phyloP scores from a whole-genome alignment of 768 basidiomycete species.

The Hericium coralloides region DNA sequence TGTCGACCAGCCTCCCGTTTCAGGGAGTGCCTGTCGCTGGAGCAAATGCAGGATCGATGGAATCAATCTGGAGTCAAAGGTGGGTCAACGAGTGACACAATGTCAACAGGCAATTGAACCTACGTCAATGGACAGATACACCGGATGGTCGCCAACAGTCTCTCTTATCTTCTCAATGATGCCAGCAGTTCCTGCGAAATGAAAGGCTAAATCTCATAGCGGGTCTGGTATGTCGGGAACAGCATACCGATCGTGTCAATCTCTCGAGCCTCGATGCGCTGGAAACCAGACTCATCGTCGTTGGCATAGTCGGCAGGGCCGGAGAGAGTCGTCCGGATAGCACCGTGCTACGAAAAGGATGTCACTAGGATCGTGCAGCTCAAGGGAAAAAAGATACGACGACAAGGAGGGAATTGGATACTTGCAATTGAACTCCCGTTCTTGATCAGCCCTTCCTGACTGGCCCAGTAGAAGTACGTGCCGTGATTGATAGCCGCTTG shows the following conservation, averaged over 20 bases:
- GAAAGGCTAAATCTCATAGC: background rate
- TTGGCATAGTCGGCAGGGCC: constrained; percentile 70
- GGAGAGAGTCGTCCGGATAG: constrained; percentile 77
- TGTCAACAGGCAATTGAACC: constrained; percentile 16
- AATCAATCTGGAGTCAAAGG: constrained; percentile 47
- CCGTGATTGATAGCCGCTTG: constrained; percentile 80
- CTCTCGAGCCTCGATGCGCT: constrained; percentile 76
- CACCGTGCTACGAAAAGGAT: constrained; percentile 56
- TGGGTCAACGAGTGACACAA: background rate
- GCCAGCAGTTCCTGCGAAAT: constrained; percentile 50
- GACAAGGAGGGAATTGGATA: constrained; percentile 29
- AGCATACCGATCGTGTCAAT: constrained; percentile 66
- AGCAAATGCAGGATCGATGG: constrained; percentile 74
- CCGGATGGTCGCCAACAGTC: constrained; percentile 65
- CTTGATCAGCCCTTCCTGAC: constrained; percentile 69
- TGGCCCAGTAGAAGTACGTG: constrained; percentile 87
- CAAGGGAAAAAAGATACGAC: constrained; percentile 14
- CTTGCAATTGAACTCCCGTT: constrained; percentile 81
- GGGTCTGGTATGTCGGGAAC: background rate
- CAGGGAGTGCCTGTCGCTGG: constrained; percentile 82
- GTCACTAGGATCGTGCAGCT: constrained; percentile 70
- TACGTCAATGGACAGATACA: constrained; percentile 75
- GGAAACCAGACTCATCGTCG: constrained; percentile 72
- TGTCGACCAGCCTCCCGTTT: constrained; percentile 80
- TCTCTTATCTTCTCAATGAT: constrained; percentile 76